Conservation (phyloP, 495 filamentous ascomycete species). For the Rhizodiscina lignyota region DNA sequence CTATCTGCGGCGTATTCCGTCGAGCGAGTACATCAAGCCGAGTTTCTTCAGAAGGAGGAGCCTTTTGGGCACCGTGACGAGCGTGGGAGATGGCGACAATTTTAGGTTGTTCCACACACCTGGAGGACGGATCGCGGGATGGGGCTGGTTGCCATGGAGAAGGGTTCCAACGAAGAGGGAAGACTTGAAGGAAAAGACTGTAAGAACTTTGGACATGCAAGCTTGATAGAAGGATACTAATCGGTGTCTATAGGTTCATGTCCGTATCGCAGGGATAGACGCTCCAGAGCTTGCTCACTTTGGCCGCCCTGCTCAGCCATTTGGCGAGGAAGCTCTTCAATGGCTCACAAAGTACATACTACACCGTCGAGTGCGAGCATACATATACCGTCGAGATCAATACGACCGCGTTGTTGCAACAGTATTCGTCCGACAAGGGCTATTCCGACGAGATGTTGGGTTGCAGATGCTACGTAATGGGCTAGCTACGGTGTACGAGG, state of each 20-base stretch:
- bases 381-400: conserved; percentile 71
- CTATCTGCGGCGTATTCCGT: conserved; percentile 70
- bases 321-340: conserved; percentile 55
- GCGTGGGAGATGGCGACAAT: conserved; percentile 90
- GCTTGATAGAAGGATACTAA: neutral
- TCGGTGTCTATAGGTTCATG: conserved; percentile 36
- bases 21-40: conserved; percentile 51
- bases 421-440: conserved; percentile 48
- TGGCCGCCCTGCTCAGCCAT: conserved; percentile 73
- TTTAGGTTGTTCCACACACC: conserved; percentile 91
- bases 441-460: conserved; percentile 62
- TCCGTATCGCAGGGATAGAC: conserved; percentile 82
- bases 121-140: conserved; percentile 69
- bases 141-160: conserved; percentile 75
- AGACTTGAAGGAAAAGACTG: conserved; percentile 60
- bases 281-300: conserved; percentile 90
- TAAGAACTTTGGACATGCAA: conserved; percentile 22
- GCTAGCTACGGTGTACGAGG: conserved; percentile 82
- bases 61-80: conserved; percentile 72
- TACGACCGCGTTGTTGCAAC: conserved; percentile 82
- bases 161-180: conserved; percentile 49
- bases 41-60: conserved; percentile 50
- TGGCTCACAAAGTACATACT: conserved; percentile 65
- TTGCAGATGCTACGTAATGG: conserved; percentile 74
- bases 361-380: conserved; percentile 56